Evolutionary conservation across 495 filamentous ascomycete genomes (phyloP), one percentile per base, ranked within the genome.

Genomic region (Aspergillus bertholletiae): DNA sequence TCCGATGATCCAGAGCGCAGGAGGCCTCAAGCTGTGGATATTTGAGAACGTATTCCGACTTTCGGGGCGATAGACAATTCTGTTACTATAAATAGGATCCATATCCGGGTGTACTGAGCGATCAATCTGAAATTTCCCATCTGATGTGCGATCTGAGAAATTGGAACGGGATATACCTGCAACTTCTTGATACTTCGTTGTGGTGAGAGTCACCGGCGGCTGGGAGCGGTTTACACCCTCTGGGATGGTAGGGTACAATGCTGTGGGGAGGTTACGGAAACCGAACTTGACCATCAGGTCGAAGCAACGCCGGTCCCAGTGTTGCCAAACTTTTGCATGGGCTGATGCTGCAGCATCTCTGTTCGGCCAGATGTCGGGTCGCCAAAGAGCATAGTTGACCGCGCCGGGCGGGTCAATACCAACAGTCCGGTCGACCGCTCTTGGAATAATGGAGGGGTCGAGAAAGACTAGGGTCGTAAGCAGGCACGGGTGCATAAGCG

Each of bases 131-230:
- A 41, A 23, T 12, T 13, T 27, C 17, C 32, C 45, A n/a, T 47
- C 46, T 1, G 32, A 20, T 12, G 40, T 3, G 1, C 43, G 41
- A 15, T 17, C 12, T 13, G 18, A 15, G 26, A 49, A 49, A 23
- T 49, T 49, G 15, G 37, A 15, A 5, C 53, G 53, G n/a, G 39
- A 28, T 6, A 27, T 20, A 3, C 17, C 24, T 7, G 47, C 4
- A n/a, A 44, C 21, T 21, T 55, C 53, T 6, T 55, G 53, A n/a
- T 49, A 22, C 15, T 55, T 55, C 34, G 53, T 41, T 1, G 53
- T 55, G 15, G 53, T 44, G 9, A 55, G 53, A 2, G 46, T 55
- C 7, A 55, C 53, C 11, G 53, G 45, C 5, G 51, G 17, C 21
- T 46, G 15, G 26, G 41, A 30, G 9, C 7, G 5, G 20, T 53